phyloP scores from a whole-genome alignment of 345 rosid species.

The Limnanthes douglasii region DNA sequence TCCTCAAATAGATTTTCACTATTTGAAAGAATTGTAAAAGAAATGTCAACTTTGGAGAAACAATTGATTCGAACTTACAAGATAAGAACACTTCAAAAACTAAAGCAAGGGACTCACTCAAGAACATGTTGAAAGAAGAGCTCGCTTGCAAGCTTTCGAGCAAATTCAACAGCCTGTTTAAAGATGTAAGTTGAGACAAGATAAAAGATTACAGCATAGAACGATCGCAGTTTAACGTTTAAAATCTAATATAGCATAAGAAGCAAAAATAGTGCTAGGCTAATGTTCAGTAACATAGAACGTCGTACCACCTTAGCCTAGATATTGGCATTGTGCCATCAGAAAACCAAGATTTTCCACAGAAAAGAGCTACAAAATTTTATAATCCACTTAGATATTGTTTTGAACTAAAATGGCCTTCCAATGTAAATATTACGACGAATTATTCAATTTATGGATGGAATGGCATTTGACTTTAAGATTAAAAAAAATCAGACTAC shows the following conservation, averaged over 20 bases:
- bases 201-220: neutral
- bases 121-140: slow-evolving; percentile 63
- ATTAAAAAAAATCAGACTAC: too few species aligned
- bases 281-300: too few species aligned
- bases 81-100: neutral
- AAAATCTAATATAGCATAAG: too few species aligned
- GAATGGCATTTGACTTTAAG: neutral
- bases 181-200: slow-evolving; percentile 1
- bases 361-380: too few species aligned
- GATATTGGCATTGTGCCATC: too few species aligned
- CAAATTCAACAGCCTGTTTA: slow-evolving; percentile 66
- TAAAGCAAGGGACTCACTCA: slow-evolving; percentile 34
- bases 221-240: too few species aligned
- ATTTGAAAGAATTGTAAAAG: slow-evolving; percentile 9
- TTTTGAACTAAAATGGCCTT: neutral
- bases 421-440: neutral
- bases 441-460: neutral
- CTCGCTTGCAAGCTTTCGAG: slow-evolving; percentile 56
- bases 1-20: slow-evolving; percentile 86
- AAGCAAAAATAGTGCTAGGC: too few species aligned
- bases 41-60: neutral
- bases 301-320: too few species aligned
- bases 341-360: too few species aligned
- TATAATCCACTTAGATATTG: too few species aligned
- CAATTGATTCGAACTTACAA: too few species aligned